Conservation (phyloP, 208 protist genomes). For the Angomonas desouzai region DNA sequence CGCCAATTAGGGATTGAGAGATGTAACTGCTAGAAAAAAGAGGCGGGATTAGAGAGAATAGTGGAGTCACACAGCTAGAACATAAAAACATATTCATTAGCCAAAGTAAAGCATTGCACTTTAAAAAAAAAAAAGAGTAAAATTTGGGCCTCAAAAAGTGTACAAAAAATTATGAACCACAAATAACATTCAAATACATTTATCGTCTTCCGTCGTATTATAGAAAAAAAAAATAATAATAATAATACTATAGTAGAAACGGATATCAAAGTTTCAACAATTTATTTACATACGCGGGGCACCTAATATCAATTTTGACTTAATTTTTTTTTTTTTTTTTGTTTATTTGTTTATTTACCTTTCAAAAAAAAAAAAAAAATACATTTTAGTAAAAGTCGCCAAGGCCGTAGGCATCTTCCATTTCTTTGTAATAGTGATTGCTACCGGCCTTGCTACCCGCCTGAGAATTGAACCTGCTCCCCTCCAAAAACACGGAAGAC, state of each 20-base stretch:
- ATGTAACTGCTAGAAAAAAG: no score
- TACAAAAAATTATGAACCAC: no score
- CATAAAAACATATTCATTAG: no score
- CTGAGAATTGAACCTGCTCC: slow-evolving; percentile 20
- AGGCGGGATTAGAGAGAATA: no score
- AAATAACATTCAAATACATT: no score
- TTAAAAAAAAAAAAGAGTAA: no score
- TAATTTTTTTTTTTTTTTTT: slow-evolving; percentile 5
- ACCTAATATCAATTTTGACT: not conserved
- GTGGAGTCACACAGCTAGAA: no score
- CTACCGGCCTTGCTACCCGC: slow-evolving; percentile 4
- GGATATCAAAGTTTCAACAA: not conserved
- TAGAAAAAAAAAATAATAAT: slow-evolving; percentile 5
- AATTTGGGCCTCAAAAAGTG: no score
- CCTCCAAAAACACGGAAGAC: slow-evolving; percentile 20
- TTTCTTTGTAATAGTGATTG: slow-evolving; percentile 23
- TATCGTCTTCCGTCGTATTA: no score
- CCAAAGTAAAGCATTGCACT: no score
- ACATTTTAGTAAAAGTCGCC: slow-evolving; percentile 21
- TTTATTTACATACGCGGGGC: not conserved
- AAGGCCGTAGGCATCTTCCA: slow-evolving; percentile 36
- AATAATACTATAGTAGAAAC: slow-evolving; percentile 8
- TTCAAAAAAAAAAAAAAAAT: slow-evolving; percentile 13
- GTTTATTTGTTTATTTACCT: slow-evolving; percentile 3
- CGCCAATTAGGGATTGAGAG: no score